Conservation (phyloP, 83 land plant genomes). For the Diphasiastrum complanatum region DNA sequence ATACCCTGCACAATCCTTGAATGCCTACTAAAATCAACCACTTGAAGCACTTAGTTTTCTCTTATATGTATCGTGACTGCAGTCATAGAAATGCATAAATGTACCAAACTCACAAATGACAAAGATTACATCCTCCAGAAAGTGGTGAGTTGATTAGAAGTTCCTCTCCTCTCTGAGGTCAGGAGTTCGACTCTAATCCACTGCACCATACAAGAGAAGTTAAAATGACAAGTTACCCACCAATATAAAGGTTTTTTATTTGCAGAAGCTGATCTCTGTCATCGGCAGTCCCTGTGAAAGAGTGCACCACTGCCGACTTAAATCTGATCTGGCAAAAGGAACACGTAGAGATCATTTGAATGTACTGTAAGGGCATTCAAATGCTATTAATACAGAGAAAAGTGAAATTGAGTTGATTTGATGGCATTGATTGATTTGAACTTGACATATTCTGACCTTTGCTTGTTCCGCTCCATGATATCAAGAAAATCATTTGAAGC, state of each 20-base stretch:
- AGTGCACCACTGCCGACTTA: slow-evolving; percentile 75
- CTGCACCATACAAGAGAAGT: neutral
- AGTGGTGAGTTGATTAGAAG: no score
- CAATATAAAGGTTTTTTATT: slow-evolving; percentile 67
- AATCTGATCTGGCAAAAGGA: slow-evolving; percentile 41
- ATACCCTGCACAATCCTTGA: no score
- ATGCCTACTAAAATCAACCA: no score
- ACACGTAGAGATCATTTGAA: neutral
- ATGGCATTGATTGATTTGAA: slow-evolving; percentile 3
- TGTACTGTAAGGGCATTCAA: neutral
- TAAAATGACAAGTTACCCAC: slow-evolving; percentile 25
- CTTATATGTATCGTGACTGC: no score
- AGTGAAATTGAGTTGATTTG: neutral
- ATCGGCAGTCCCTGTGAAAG: slow-evolving; percentile 83
- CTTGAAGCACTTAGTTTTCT: no score
- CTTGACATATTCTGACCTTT: slow-evolving; percentile 41
- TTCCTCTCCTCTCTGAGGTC: neutral
- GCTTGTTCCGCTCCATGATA: slow-evolving; percentile 56
- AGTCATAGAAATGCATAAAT: no score
- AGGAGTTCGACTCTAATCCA: neutral
- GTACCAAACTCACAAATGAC: no score
- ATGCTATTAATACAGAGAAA: neutral
- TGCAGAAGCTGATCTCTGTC: slow-evolving; percentile 68
- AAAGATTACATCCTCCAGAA: no score
- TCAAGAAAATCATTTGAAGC: slow-evolving; percentile 84